These are phyloP conservation scores for Hanseniaspora hatyaiensis DNA, from an alignment of 805 yeast species.

Conservation along the genomic window DNA sequence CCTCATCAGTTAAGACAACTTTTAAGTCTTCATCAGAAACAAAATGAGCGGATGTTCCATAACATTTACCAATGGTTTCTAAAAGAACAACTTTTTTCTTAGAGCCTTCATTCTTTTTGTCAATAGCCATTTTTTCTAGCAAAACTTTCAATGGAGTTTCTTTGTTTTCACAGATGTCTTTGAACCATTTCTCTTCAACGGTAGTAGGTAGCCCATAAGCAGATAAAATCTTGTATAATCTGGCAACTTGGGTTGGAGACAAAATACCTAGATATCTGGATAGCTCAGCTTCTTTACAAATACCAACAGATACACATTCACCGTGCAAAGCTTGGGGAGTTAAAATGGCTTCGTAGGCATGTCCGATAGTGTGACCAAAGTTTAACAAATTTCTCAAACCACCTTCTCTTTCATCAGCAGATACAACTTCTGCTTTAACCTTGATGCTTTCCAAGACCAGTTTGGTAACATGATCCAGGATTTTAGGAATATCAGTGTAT, in stretches of 20 bases:
- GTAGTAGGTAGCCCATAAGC: conserved; percentile 81
- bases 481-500: conserved; percentile 51
- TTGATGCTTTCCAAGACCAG: conserved; percentile 74
- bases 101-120: conserved; percentile 90
- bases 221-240: conserved; percentile 67
- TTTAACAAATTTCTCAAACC: conserved; percentile 83
- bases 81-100: conserved; percentile 78
- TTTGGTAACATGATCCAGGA: conserved; percentile 61
- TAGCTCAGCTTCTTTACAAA: conserved; percentile 87
- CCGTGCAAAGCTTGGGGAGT: conserved; percentile 96
- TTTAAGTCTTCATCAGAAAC: conserved; percentile 72
- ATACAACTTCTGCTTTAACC: conserved; percentile 89
- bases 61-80: conserved; percentile 76
- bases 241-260: conserved; percentile 86
- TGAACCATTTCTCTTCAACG: conserved; percentile 58
- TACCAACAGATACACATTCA: conserved; percentile 97
- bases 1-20: conserved; percentile 73
- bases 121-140: conserved; percentile 80
- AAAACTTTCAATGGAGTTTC: conserved; percentile 65
- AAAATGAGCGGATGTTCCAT: conserved; percentile 75
- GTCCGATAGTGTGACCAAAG: conserved; percentile 96
- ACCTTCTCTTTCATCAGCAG: conserved; percentile 89
- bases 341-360: conserved; percentile 93
- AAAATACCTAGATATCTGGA: conserved; percentile 82
- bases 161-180: conserved; percentile 55